Base-by-base conservation (phyloP, 1,284 basidiomycete species). In the Ceratobasidium sp. region DNA sequence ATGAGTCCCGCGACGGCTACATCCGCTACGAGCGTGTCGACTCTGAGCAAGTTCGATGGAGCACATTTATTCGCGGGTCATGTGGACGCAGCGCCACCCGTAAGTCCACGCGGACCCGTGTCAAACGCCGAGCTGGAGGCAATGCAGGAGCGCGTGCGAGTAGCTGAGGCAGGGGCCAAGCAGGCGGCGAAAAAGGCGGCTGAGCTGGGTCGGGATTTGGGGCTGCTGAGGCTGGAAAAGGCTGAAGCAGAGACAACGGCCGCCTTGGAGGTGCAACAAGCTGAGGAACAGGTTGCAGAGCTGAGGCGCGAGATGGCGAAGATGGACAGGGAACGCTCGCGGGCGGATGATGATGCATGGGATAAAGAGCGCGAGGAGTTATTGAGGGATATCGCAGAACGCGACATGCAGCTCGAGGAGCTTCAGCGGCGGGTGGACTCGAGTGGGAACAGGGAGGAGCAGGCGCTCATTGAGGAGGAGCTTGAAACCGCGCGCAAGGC, bases 1-100 rank as follows among this genome's bases (percentile, higher is more conserved):
- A 82, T 86, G 77, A 89, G 87, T 76, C 86, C 88, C 0, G 82
- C 85, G 4, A 82, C 85, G 5, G 9, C 64, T 13, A 86, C 87
- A 0, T 82, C 84, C 26, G 80, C 82, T 69, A 86, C 85, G 30
- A 83, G 82, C 58, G 76, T 83, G 1, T 83, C 85, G 23, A 80
- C 14, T 82, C 85, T 11, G 83, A 77, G 82, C 30, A 88, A 87
- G 50, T 93, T 94, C 77, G 91, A 92, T 69, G 91, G 91, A n/a
- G 88, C 89, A 0, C 92, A 94, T 81, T 83, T 93, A 59, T 93
- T 93, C 76, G 91, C 92, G 0, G 92, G 92, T 0, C 91, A 94
- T 76, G 87, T 85, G 3, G 85, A 88, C 59, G 85, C 90, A 3
- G 80, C 91, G 18, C 82, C 89, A 0, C 89, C 89, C 0, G 81